phyloP scores from a whole-genome alignment of 805 yeast genomes.

The Cyberlindnera americana region DNA sequence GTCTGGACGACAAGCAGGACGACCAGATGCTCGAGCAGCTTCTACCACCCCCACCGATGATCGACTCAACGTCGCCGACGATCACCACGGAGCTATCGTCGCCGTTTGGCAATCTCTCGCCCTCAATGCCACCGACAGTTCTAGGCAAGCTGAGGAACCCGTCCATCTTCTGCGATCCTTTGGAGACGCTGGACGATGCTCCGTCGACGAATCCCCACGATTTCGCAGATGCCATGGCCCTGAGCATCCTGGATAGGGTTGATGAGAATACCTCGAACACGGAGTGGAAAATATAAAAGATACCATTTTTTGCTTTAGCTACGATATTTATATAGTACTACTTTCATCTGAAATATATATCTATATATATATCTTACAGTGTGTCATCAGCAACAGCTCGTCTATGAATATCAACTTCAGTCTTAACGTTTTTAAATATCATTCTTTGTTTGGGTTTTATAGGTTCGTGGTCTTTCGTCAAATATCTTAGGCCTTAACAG shows the following conservation, averaged over 20 bases:
- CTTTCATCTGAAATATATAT: too few relatives aligned
- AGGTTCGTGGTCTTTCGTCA: background rate
- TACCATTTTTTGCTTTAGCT: background rate
- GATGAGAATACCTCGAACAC: conserved; percentile 14
- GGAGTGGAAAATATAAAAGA: conserved; percentile 26
- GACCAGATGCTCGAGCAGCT: conserved; percentile 8
- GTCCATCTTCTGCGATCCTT: conserved; percentile 16
- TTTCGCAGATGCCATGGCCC: conserved; percentile 28
- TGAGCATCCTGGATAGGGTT: conserved; percentile 27
- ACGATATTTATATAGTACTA: too few relatives aligned
- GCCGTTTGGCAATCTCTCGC: conserved; percentile 11
- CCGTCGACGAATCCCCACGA: conserved; percentile 9
- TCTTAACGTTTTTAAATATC: too few relatives aligned
- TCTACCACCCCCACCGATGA: conserved; percentile 11
- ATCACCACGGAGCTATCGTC: conserved; percentile 6
- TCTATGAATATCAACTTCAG: background rate
- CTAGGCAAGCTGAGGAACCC: conserved; percentile 3
- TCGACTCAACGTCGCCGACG: background rate
- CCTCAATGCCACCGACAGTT: conserved; percentile 13
- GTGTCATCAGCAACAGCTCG: background rate
- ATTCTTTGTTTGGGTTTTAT: background rate
- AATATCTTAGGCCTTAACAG: conserved; percentile 53
- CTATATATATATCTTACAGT: background rate
- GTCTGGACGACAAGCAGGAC: conserved; percentile 3
- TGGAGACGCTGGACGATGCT: conserved; percentile 1